A percentile compares a stretch with the other conserved stretches of the same genome.
Evolutionary conservation across 1,284 basidiomycete genomes (phyloP).

Genomic region (Mycena sp.): DNA sequence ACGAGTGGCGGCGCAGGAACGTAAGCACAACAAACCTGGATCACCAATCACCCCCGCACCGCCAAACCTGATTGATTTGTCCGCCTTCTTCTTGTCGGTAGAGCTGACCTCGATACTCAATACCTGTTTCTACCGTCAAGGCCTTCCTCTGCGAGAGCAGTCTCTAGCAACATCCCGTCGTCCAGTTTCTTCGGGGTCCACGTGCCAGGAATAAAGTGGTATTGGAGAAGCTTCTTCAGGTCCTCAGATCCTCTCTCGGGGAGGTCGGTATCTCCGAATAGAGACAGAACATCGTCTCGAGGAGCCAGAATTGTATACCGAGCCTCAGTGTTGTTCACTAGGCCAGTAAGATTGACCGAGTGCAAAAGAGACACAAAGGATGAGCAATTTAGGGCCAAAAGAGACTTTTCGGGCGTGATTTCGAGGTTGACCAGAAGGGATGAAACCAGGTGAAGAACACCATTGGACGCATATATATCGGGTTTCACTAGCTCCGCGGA

Average conservation of each 20-base stretch:
- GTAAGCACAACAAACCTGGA: slow-evolving; percentile 61
- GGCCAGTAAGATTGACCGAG: slow-evolving; percentile 78
- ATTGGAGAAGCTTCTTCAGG: slow-evolving; percentile 73
- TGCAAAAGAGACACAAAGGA: slow-evolving; percentile 90
- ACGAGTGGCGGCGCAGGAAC: not conserved
- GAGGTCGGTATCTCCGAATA: slow-evolving; percentile 62
- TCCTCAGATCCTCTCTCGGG: slow-evolving; percentile 74
- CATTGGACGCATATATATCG: slow-evolving; percentile 94
- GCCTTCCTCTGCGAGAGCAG: slow-evolving; percentile 75
- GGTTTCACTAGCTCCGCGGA: slow-evolving; percentile 70
- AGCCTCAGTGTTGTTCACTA: slow-evolving; percentile 81
- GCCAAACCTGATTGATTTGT: slow-evolving; percentile 81
- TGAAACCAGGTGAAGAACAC: slow-evolving; percentile 92
- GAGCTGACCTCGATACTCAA: slow-evolving; percentile 74
- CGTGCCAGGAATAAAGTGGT: slow-evolving; percentile 89
- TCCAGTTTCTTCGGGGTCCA: slow-evolving; percentile 76
- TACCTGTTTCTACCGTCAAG: slow-evolving; percentile 78
- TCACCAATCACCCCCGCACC: slow-evolving; percentile 85
- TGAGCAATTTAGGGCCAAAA: slow-evolving; percentile 90
- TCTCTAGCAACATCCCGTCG: slow-evolving; percentile 82
- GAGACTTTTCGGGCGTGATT: slow-evolving; percentile 92
- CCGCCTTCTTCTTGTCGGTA: slow-evolving; percentile 52
- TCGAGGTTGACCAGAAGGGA: slow-evolving; percentile 83
- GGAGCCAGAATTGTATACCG: slow-evolving; percentile 90
- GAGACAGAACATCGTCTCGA: slow-evolving; percentile 82